Conservation (phyloP, 108 stramenopile genomes). For the Schizochytrium sp. region DNA sequence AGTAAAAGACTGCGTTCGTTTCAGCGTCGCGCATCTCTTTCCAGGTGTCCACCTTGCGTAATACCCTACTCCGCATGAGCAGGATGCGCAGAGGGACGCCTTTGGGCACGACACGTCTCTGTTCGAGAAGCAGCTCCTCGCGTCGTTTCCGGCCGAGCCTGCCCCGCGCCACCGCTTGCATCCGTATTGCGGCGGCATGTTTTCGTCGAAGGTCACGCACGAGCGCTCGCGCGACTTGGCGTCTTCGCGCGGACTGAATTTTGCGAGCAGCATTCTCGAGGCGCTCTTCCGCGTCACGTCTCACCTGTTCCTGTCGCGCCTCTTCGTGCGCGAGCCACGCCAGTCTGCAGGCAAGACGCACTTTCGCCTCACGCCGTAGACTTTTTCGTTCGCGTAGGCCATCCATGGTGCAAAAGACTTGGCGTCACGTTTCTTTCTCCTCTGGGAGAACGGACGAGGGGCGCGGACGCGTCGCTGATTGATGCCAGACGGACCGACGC, state of each 20-base stretch:
- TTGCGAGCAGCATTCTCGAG: background rate
- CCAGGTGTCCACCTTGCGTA: background rate
- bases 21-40: background rate
- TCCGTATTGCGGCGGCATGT: background rate
- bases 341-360: background rate
- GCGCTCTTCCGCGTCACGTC: background rate
- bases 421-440: no score
- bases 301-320: background rate
- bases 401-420: background rate
- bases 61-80: background rate
- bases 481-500: no score
- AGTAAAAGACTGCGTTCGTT: background rate
- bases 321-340: background rate
- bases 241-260: background rate
- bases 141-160: background rate
- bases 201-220: background rate
- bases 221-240: background rate
- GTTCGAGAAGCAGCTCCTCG: background rate
- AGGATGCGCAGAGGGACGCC: background rate
- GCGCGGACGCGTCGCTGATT: no score
- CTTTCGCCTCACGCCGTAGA: background rate
- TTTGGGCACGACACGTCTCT: background rate
- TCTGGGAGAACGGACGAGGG: no score
- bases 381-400: background rate
- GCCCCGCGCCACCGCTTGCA: background rate